Percentiles rank a stretch among this genome's conserved stretches.
Evolutionary conservation across 768 basidiomycete genomes (phyloP).

Genomic region (Dacryopinax spathularia): DNA sequence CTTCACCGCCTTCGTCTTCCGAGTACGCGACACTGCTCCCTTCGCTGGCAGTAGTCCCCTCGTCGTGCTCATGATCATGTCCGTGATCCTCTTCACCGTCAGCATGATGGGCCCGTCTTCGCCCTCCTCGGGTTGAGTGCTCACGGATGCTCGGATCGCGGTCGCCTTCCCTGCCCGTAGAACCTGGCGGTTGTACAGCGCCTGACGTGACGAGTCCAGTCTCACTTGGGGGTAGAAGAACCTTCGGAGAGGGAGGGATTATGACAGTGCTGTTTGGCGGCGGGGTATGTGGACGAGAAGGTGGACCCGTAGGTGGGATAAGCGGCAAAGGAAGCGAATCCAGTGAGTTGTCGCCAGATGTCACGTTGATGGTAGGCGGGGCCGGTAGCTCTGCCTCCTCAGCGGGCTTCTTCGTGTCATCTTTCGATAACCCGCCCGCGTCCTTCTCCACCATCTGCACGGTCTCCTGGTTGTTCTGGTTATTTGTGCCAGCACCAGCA

Average conservation of each 20-base stretch:
- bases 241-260: constrained; percentile 3
- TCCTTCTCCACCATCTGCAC: constrained; percentile 14
- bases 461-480: constrained; percentile 10
- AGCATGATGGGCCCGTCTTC: constrained; percentile 51
- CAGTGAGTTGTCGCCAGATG: background rate
- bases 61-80: constrained; percentile 8
- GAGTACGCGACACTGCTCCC: constrained; percentile 8
- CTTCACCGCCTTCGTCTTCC: constrained; percentile 5
- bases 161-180: constrained; percentile 37
- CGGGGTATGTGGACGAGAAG: constrained; percentile 8
- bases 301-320: background rate
- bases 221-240: constrained; percentile 47
- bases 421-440: background rate
- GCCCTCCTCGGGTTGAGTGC: constrained; percentile 32
- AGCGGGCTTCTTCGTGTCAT: background rate
- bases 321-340: constrained; percentile 1
- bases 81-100: constrained; percentile 53
- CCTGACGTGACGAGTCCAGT: constrained; percentile 84
- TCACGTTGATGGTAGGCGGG: background rate
- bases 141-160: constrained; percentile 19
- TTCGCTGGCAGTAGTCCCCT: constrained; percentile 7
- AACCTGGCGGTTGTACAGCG: constrained; percentile 81
- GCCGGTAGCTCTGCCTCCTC: background rate
- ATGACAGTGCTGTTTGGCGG: constrained; percentile 11
- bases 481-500: constrained; percentile 9